A percentile compares a stretch with the other conserved stretches of the same genome.
These are phyloP conservation scores for Trifolium repens DNA, from an alignment of 306 rosid genomes.

Conservation along the genomic window DNA sequence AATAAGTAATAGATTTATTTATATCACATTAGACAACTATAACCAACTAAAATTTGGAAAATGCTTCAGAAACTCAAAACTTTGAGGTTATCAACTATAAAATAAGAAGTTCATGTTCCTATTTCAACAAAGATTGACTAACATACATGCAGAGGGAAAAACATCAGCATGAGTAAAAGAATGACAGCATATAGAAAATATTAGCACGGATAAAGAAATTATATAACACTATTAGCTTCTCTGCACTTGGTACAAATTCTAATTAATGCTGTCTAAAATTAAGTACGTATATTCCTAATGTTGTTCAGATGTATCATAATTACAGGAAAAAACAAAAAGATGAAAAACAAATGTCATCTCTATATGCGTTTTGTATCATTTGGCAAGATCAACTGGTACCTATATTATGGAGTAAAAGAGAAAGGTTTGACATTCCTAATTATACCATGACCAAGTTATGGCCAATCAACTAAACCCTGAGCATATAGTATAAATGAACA, in stretches of 20 bases:
- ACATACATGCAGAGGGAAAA: conserved; percentile 11
- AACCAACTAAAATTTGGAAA: conserved; percentile 12
- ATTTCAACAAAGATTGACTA: conserved; percentile 30
- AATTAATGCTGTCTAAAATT: not conserved
- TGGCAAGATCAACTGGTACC: conserved; percentile 6
- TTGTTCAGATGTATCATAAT: not conserved
- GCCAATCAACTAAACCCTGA: conserved; percentile 5
- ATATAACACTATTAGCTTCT: not conserved
- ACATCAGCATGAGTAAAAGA: conserved; percentile 2
- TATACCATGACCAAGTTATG: conserved; percentile 8
- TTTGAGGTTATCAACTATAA: not conserved
- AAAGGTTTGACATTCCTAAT: not conserved
- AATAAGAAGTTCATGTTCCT: conserved; percentile 1
- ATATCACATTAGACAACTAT: not conserved
- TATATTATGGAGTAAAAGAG: not conserved
- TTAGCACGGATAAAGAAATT: not conserved
- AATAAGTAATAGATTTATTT: conserved; percentile 2
- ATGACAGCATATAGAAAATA: not conserved
- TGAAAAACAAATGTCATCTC: not conserved
- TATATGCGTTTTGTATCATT: not conserved
- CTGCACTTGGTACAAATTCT: too few species aligned
- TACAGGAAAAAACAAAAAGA: not conserved
- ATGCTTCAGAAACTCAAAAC: conserved; percentile 8
- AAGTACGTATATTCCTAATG: not conserved
- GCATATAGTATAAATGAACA: conserved; percentile 9